Percentiles rank a stretch among this genome's conserved stretches.
Evolutionary conservation across 2,329 filamentous ascomycete species (phyloP).

Genomic region (Trichoderma polysporum): DNA sequence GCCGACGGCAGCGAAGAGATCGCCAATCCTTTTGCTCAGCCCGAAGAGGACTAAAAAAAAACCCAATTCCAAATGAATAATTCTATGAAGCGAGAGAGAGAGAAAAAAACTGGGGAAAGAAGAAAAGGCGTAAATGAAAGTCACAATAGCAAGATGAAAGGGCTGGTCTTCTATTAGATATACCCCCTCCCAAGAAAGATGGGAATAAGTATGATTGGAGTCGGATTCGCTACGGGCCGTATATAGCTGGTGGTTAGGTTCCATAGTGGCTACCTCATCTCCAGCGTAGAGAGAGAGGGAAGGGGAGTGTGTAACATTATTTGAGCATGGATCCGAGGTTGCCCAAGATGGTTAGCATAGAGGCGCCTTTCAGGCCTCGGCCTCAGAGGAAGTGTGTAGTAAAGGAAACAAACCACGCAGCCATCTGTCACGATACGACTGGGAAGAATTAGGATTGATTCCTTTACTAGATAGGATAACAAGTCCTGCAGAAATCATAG

Average conservation of each 20-base stretch:
- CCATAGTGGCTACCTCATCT: neutral
- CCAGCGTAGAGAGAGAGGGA: neutral
- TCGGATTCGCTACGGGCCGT: neutral
- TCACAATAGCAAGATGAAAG: neutral
- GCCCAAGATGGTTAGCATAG: neutral
- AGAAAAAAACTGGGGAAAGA: neutral
- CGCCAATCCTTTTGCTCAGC: constrained; percentile 83
- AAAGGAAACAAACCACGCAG: neutral
- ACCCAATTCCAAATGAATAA: neutral
- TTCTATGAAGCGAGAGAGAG: no score
- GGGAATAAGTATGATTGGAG: neutral
- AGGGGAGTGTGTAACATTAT: neutral
- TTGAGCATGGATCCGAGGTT: neutral
- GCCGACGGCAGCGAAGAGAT: constrained; percentile 95
- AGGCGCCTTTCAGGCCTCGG: neutral
- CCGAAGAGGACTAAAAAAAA: constrained; percentile 58
- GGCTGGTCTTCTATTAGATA: neutral
- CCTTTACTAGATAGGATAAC: no score
- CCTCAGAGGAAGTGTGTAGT: neutral
- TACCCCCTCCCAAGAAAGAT: neutral
- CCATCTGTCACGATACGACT: neutral
- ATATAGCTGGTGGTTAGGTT: neutral
- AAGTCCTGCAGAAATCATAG: no score
- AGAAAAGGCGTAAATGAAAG: neutral
- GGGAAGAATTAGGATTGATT: neutral